These are phyloP conservation scores for Elongisporangium anandrum DNA, from an alignment of 352 stramenopile genomes.

Conservation along the genomic window DNA sequence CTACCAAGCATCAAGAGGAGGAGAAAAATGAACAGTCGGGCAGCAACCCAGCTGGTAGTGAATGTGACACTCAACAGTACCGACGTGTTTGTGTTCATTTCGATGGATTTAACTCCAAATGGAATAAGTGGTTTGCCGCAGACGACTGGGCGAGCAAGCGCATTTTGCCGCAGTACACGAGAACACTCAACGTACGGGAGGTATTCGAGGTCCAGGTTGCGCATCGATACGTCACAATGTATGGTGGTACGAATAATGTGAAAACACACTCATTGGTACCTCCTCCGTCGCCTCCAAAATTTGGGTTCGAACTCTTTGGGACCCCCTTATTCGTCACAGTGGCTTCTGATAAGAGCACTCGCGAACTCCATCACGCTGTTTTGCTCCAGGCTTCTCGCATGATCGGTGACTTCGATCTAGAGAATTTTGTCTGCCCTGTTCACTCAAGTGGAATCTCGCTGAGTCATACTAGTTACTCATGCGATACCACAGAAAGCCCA, in stretches of 20 bases:
- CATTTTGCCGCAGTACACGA: constrained; percentile 37
- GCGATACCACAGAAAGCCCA: not conserved
- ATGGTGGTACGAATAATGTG: constrained; percentile 5
- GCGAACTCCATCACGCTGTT: constrained; percentile 64
- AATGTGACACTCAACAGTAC: constrained; percentile 3
- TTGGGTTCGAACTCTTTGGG: constrained; percentile 50
- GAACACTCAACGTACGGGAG: constrained; percentile 35
- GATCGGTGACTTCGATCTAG: constrained; percentile 14
- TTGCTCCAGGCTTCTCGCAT: constrained; percentile 66
- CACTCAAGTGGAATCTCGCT: not conserved
- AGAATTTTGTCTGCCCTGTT: constrained; percentile 1
- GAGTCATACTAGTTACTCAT: not conserved
- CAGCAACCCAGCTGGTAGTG: too few species aligned
- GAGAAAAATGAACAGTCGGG: not conserved
- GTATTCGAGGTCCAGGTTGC: constrained; percentile 81
- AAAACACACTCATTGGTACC: constrained; percentile 12
- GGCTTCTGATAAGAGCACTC: constrained; percentile 51
- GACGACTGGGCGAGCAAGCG: constrained; percentile 52
- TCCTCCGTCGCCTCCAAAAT: constrained; percentile 3
- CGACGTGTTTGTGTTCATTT: constrained; percentile 60
- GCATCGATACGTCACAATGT: constrained; percentile 34
- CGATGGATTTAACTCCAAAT: constrained; percentile 64
- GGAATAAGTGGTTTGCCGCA: constrained; percentile 64
- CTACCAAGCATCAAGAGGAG: not conserved
- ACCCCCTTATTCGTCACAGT: constrained; percentile 74